These are phyloP conservation scores for Volvariella volvacea DNA, from an alignment of 1,284 basidiomycete genomes.

Conservation along the genomic window DNA sequence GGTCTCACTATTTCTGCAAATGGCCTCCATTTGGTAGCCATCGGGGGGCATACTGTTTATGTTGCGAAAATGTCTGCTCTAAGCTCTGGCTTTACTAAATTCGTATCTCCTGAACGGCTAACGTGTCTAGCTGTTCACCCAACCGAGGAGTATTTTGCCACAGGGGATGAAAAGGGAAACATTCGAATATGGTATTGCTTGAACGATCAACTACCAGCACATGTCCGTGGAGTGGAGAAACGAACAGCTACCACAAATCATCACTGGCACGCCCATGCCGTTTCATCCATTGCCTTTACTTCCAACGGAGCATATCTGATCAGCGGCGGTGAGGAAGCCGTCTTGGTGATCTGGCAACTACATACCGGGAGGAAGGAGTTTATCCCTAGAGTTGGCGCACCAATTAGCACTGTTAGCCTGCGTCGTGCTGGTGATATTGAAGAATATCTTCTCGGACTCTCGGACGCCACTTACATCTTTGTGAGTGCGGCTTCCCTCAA, in stretches of 20 bases:
- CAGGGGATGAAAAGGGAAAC: slow-evolving; percentile 82
- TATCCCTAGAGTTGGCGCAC: slow-evolving; percentile 87
- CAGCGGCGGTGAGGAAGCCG: slow-evolving; percentile 94
- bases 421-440: slow-evolving; percentile 44
- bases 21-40: slow-evolving; percentile 78
- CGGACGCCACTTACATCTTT: slow-evolving; percentile 80
- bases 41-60: slow-evolving; percentile 79
- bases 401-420: slow-evolving; percentile 71
- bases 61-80: slow-evolving; percentile 56
- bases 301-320: slow-evolving; percentile 89
- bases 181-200: slow-evolving; percentile 94
- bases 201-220: slow-evolving; percentile 45
- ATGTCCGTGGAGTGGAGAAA: slow-evolving; percentile 57
- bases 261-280: slow-evolving; percentile 97
- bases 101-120: slow-evolving; percentile 73
- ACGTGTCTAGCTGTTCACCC: slow-evolving; percentile 90
- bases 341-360: slow-evolving; percentile 93
- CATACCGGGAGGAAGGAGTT: slow-evolving; percentile 84
- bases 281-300: slow-evolving; percentile 87
- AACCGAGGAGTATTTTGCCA: slow-evolving; percentile 88
- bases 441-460: slow-evolving; percentile 81
- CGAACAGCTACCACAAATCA: slow-evolving; percentile 78
- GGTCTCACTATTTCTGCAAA: slow-evolving; percentile 71
- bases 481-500: slow-evolving; percentile 70
- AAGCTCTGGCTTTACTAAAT: slow-evolving; percentile 75